A percentile compares a stretch with the other conserved stretches of the same genome.
Evolutionary conservation across 75 land plant genomes (phyloP).

Genomic region (Chamaecyparis obtusa): DNA sequence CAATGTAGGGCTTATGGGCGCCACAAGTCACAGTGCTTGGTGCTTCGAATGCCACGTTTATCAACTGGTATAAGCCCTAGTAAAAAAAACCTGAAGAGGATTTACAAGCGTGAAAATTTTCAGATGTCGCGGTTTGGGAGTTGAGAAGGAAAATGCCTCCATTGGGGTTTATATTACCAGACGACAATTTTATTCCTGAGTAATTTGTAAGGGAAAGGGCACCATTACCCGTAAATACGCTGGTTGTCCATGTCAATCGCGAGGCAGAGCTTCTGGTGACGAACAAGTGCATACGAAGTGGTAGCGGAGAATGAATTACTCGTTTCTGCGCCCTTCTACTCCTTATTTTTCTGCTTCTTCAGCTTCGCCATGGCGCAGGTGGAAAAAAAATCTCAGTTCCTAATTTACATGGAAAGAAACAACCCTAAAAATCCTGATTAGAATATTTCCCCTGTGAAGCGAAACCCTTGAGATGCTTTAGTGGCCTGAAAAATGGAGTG

Average conservation of each 20-base stretch:
- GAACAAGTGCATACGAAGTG: constrained; percentile 46
- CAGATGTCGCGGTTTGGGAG: background rate
- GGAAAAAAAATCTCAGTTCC: background rate
- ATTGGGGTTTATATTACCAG: background rate
- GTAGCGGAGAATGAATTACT: constrained; percentile 21
- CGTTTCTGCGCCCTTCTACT: constrained; percentile 12
- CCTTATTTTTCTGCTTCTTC: constrained; percentile 48
- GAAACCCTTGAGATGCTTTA: background rate
- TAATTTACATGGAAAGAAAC: background rate
- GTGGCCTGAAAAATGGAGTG: background rate
- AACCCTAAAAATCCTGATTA: background rate
- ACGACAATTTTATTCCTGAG: background rate
- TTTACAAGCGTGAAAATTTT: background rate
- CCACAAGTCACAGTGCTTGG: background rate
- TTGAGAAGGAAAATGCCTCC: background rate
- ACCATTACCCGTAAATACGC: constrained; percentile 60
- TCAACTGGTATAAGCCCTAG: background rate
- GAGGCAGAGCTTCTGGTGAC: constrained; percentile 96
- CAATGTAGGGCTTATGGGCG: background rate
- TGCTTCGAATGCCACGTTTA: background rate
- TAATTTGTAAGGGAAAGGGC: background rate
- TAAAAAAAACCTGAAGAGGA: background rate
- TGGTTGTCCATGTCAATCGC: constrained; percentile 66
- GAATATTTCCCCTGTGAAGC: background rate
- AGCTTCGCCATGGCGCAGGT: constrained; percentile 47